These are phyloP conservation scores for Adenanthera pavonina DNA, from an alignment of 306 rosid species.

Conservation along the genomic window DNA sequence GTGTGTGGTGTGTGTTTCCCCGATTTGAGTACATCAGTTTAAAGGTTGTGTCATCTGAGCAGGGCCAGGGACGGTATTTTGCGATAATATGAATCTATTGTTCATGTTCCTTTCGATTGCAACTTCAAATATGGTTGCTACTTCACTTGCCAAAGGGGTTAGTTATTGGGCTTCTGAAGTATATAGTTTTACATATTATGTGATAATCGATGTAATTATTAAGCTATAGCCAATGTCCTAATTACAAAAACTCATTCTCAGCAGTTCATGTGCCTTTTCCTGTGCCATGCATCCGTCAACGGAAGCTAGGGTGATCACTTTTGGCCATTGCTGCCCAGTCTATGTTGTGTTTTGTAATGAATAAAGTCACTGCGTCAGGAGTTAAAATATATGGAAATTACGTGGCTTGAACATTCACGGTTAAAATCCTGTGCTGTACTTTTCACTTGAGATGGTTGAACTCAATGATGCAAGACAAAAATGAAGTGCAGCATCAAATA, in stretches of 20 bases:
- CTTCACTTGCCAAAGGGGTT: constrained; percentile 48
- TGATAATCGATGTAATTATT: background rate
- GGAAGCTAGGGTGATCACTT: background rate
- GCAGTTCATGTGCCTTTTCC: background rate
- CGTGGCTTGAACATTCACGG: background rate
- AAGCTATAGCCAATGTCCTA: background rate
- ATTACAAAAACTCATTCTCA: background rate
- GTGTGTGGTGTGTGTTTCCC: background rate
- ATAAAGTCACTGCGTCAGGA: background rate
- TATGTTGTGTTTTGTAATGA: background rate
- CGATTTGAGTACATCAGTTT: background rate
- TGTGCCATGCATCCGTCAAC: background rate
- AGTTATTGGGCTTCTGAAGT: constrained; percentile 17
- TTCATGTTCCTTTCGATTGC: constrained; percentile 51
- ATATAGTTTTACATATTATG: background rate
- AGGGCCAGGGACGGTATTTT: constrained; percentile 50
- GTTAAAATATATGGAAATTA: background rate
- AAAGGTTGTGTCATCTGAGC: constrained; percentile 13
- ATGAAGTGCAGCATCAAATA: constrained; percentile 70
- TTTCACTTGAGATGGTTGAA: background rate
- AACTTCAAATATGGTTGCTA: constrained; percentile 50
- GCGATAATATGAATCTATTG: constrained; percentile 47
- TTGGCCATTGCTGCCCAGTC: background rate
- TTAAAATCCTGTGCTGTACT: background rate
- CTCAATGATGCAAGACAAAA: constrained; percentile 36